Evolutionary conservation across 2,329 filamentous ascomycete species (phyloP), one percentile per base, ranked within the genome.

Genomic region (Paracamarosporium sp.): DNA sequence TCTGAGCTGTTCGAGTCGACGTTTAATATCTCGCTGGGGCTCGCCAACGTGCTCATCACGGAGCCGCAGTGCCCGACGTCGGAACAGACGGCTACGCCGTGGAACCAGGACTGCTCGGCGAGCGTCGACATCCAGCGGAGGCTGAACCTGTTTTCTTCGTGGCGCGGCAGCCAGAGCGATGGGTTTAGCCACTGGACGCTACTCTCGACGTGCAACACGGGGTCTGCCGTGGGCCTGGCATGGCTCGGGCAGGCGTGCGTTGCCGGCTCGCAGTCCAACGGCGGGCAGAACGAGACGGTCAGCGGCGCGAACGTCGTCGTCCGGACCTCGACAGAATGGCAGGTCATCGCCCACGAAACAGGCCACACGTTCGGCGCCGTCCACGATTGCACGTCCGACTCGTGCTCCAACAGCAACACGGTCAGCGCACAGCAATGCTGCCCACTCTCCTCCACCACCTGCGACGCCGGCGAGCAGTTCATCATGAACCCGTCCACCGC

Each of bases 401-500:
- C 89, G 2, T 98, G 94, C 73, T 68, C 71, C 6, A 83, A 91
- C 57, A 82, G 85, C 20, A 85, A 86, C 35, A 78, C 79, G 1
- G 83, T 88, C 62, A 82, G 78, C 53, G 80, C 86, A 1, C 86
- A 88, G 40, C 85, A 88, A 71, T 99, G 95, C 76, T 99, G 95
- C 68, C 95, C 93, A 0, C 81, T 97, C 7, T 90, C 83, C 65
- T 70, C 80, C 8, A 75, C 60, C 40, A 83, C 80, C 0, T 99
- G 95, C 75, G 83, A 96, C 75, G 95, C 95, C 22, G 80, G 83
- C 40, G 89, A 86, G n/a, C 78, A 84, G 58, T 99, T 88, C 78
- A 93, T 99, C 77, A 99, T 99, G 95, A 98, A 98, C 74, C 95
- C 95, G 0, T 95, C 91, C 11, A 95, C 94, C 1, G 85, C 84